Percentiles rank a stretch among this genome's conserved stretches.
phyloP scores from a whole-genome alignment of 2,329 filamentous ascomycete species.

The Microcera coccophila region DNA sequence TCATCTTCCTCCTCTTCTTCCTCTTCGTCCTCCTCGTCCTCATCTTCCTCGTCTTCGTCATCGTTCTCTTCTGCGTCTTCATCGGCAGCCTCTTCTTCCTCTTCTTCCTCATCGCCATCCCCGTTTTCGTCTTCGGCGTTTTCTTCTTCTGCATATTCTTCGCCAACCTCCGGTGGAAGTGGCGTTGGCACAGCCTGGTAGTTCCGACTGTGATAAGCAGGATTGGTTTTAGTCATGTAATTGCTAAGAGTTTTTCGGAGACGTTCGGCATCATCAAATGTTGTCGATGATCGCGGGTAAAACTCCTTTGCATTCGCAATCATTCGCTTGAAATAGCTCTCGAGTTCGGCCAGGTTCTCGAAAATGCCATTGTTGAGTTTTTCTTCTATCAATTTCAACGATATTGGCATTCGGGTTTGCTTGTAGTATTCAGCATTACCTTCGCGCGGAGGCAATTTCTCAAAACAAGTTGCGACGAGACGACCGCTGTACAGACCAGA shows the following conservation, averaged over 20 bases:
- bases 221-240: constrained; percentile 82
- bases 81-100: constrained; percentile 32
- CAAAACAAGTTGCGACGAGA: constrained; percentile 69
- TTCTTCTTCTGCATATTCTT: constrained; percentile 28
- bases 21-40: constrained; percentile 19
- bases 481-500: constrained; percentile 55
- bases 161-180: constrained; percentile 46
- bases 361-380: constrained; percentile 70
- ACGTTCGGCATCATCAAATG: constrained; percentile 81
- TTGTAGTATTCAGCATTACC: constrained; percentile 73
- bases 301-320: constrained; percentile 83
- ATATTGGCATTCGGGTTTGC: constrained; percentile 72
- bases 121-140: constrained; percentile 28
- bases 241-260: constrained; percentile 83
- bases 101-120: constrained; percentile 31
- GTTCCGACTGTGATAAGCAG: constrained; percentile 65
- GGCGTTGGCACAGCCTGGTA: constrained; percentile 74
- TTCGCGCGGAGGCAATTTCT: constrained; percentile 62
- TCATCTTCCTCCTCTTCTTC: constrained; percentile 33
- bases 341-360: constrained; percentile 65
- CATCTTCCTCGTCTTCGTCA: constrained; percentile 27
- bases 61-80: constrained; percentile 30
- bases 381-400: constrained; percentile 69
- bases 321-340: constrained; percentile 84
- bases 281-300: constrained; percentile 67